These are phyloP conservation scores for Penicillium parvum DNA, from an alignment of 495 filamentous ascomycete species.

Conservation along the genomic window DNA sequence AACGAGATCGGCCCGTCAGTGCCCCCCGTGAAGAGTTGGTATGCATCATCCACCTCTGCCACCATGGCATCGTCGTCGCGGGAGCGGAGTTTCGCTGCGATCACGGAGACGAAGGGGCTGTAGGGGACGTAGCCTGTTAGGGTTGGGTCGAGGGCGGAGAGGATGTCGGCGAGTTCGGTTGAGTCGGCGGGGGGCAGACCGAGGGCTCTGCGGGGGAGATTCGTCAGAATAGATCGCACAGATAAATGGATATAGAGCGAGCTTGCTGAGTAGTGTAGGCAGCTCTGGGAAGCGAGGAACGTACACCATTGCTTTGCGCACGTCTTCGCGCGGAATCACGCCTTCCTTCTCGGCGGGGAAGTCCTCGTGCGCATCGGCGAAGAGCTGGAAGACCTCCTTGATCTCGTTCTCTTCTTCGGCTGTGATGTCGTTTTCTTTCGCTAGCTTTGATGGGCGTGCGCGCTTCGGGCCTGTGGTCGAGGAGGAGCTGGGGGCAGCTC, in stretches of 20 bases:
- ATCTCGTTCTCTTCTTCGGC: constrained; percentile 84
- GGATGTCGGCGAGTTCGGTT: constrained; percentile 66
- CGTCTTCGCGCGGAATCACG: constrained; percentile 71
- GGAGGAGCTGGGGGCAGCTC: constrained; percentile 25
- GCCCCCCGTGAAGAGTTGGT: constrained; percentile 65
- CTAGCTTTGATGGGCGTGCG: constrained; percentile 70
- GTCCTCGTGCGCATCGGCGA: constrained; percentile 54
- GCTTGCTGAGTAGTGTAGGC: too few species aligned
- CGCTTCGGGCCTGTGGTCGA: constrained; percentile 38
- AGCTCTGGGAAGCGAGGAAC: constrained; percentile 16
- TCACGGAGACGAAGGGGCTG: constrained; percentile 73
- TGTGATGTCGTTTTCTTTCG: constrained; percentile 80
- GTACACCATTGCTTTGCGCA: constrained; percentile 79
- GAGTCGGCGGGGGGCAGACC: constrained; percentile 60
- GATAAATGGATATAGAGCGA: background rate
- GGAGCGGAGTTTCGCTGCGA: constrained; percentile 71
- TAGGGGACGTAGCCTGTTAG: constrained; percentile 70
- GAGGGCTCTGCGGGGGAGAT: constrained; percentile 55
- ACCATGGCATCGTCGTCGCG: constrained; percentile 50
- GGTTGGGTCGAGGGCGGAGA: constrained; percentile 77
- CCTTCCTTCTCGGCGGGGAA: constrained; percentile 65
- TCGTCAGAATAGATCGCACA: background rate
- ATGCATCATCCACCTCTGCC: constrained; percentile 75
- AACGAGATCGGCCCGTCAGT: constrained; percentile 61
- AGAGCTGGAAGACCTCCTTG: constrained; percentile 80